These are phyloP conservation scores for Prototheca wickerhamii DNA, from an alignment of 163 green algal species.

Conservation along the genomic window DNA sequence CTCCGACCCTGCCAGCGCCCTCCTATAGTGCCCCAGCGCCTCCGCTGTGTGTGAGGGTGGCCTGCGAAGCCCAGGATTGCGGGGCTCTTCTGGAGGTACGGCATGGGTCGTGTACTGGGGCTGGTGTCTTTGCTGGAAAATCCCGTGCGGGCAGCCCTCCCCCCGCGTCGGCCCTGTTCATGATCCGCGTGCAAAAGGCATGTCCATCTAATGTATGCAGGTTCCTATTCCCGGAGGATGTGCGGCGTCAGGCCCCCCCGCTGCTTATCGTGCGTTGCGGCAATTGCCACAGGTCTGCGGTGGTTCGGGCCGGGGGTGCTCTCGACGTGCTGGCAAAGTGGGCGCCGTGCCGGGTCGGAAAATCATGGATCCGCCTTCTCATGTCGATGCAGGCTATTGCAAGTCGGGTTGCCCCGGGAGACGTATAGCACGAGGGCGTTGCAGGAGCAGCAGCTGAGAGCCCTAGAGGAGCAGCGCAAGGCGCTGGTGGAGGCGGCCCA, in stretches of 20 bases:
- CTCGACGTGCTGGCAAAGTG: not conserved
- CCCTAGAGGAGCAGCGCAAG: slow-evolving; percentile 2
- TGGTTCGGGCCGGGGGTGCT: no score
- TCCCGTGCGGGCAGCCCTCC: not conserved
- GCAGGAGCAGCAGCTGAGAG: not conserved
- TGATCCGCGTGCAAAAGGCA: no score
- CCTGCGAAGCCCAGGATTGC: slow-evolving; percentile 5
- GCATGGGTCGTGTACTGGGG: not conserved
- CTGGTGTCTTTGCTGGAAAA: not conserved
- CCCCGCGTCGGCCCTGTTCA: no score
- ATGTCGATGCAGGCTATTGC: not conserved
- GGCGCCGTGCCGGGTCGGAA: not conserved
- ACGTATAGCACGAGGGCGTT: not conserved
- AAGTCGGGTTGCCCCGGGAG: not conserved
- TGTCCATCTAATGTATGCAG: not conserved
- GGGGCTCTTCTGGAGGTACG: slow-evolving; percentile 1
- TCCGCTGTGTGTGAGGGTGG: not conserved
- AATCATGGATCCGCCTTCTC: not conserved
- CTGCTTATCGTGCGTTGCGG: slow-evolving; percentile 3
- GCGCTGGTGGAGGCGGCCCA: not conserved
- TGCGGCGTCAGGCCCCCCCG: not conserved
- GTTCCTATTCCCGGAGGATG: slow-evolving; percentile 10
- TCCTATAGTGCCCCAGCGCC: not conserved
- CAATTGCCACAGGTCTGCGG: slow-evolving; percentile 9
- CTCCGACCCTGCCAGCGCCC: not conserved